Base-by-base conservation (phyloP, 176 grass and related monocot species). In the Phyllostachys edulis region DNA sequence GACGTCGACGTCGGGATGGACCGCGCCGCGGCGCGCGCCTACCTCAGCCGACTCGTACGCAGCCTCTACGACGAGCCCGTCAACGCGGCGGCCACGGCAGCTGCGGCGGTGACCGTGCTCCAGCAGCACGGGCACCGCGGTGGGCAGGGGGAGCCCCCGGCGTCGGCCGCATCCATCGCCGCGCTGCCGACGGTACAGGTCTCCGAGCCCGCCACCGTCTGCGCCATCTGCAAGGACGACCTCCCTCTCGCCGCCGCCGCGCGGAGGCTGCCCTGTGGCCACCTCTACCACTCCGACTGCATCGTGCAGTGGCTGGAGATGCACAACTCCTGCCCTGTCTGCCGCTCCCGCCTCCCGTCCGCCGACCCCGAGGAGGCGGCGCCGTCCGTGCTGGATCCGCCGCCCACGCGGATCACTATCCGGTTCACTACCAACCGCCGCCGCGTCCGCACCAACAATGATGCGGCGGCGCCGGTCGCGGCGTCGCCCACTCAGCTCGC, bases 271-370 rank as follows among this genome's bases (percentile, higher is more conserved):
- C 96, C 96, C 26, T 98, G 96, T 23, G 77, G 82, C 32, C 96
- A 98, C 80, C 47, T 93, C 50, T 98, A 95, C 69, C 96, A 98
- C 73, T 93, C 93, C n/a, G 44, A 59, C 36, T 98, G 96, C 51
- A 93, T 98, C 79, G 87, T 93, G 40, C 83, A 88, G 29, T 98
- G 96, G 96, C 82, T 98, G 11, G 68, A 88, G 73, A 70, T 91
- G 39, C 96, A 88, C 80, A 98, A 98, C 75, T 95, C 96, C 24
- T 98, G 96, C 82, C 96, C 96, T 14, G 85, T 98, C 74, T 98
- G 96, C 85, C 93, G 96, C 49, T 90, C 81, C n/a, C 59, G 75
- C 29, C 84, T 98, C 49, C 92, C 89, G 18, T 69, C 73, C 37
- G 2, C 69, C 52, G 23, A 41, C 0, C 41, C 62, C 40, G 34